Base-by-base conservation (phyloP, 2,329 filamentous ascomycete genomes). In the Pyricularia pennisetigena region DNA sequence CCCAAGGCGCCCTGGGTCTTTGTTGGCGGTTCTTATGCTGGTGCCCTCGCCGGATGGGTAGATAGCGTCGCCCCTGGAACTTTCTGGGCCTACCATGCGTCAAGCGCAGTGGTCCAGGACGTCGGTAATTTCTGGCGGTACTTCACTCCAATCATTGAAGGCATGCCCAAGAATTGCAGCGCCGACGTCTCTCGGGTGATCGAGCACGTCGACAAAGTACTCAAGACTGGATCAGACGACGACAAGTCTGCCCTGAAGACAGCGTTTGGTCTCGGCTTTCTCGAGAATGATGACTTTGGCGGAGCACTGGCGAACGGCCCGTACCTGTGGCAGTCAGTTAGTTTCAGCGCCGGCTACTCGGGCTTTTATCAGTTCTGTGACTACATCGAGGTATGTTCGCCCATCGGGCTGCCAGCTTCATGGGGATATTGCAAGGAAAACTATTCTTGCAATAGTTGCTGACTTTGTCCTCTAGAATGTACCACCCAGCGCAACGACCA, bases 11-110 rank as follows among this genome's bases (percentile, higher is more conserved):
- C 85, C 0, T 88, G 85, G 85, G 76, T 87, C 41, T 78, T 82
- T 66, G 78, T 80, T 20, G 85, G 85, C 23, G 85, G 84, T 16
- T 86, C 83, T 2, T 87, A 87, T 73, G 79, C 81, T 30, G 85
- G 85, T 65, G 84, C 84, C 0, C 76, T 87, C 64, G 75, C 84
- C 1, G 84, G 80, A 0, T 87, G 85, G 85, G 80, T 81, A 4
- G 81, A 81, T 28, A 76, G 78, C 14, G 76, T 81, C 20, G 79
- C 81, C 10, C 83, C 85, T 0, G 85, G 82, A n/a, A 86, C 83
- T 0, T 85, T 83, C 74, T 87, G 84, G 84, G 83, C 84, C 0
- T 87, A 86, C 72, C 82, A 85, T 70, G 82, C 84, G 24, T 84
- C 83, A 12, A 85, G 82, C 72, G 85, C 83, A 1, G 82, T 84